Base-by-base conservation (phyloP, 2,329 filamentous ascomycete species). In the Blastomyces gilchristii region DNA sequence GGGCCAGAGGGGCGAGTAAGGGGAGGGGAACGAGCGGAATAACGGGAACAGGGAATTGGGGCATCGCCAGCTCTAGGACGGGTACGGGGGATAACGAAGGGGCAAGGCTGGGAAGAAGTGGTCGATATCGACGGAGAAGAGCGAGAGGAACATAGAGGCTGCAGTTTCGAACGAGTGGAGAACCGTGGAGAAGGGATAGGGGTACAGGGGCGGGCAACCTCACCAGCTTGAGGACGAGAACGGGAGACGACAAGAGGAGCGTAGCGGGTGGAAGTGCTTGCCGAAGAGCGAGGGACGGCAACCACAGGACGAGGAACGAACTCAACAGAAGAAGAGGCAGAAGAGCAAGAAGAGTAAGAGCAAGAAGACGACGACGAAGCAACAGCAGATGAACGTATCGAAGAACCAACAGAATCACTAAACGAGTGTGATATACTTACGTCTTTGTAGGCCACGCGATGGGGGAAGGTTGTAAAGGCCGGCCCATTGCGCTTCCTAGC, bases 1-100 rank as follows among this genome's bases (percentile, higher is more conserved):
- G 63, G 64, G 56, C 66, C 66, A 54, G 64, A 64, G 63, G 67
- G 58, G 64, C 43, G 62, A 60, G 28, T 6, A 54, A 54, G 43
- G 59, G 58, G 53, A 41, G 34, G 52, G 41, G 49, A 64, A 56
- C 52, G 58, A 63, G 54, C 28, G 47, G 47, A 57, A 65, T 52
- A 58, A 53, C 50, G 28, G 28, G 64, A 37, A 62, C 53, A 45
- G 53, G 28, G 25, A 59, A 25, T 28, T 56, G 39, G 11, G 54
- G 41, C 18, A 34, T 39, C 53, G 11, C 31, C 53, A 39, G 37
- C 53, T 22, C 11, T 16, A 31, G 53, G 67, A 50, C 66, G 65
- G 63, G 67, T 61, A 63, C 45, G 62, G 62, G 31, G 34, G 60
- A 63, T n/a, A 49, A 47, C n/a, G 16, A 45, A 28, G 47, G 58